These are phyloP conservation scores for Periconia sp. DNA, from an alignment of 2,329 filamentous ascomycete species.

Conservation along the genomic window DNA sequence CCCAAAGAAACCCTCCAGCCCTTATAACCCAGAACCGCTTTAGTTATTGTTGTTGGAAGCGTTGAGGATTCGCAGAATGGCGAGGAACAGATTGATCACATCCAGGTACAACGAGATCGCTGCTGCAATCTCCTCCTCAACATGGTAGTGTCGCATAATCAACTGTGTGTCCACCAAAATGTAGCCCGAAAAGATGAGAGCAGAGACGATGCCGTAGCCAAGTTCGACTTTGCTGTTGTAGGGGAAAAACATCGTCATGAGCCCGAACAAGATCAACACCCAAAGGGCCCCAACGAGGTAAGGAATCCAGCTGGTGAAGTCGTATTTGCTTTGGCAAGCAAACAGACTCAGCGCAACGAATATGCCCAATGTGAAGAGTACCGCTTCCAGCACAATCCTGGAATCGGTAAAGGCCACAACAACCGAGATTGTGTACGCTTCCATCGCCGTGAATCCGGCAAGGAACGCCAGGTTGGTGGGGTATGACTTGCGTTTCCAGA, in stretches of 20 bases:
- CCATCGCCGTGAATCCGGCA: slow-evolving; percentile 81
- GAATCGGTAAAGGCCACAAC: slow-evolving; percentile 89
- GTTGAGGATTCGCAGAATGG: slow-evolving; percentile 94
- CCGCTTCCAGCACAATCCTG: slow-evolving; percentile 83
- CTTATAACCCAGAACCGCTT: no score
- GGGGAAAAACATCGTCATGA: slow-evolving; percentile 89
- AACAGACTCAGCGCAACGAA: slow-evolving; percentile 72
- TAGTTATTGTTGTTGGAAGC: slow-evolving; percentile 94
- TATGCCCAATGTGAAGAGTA: slow-evolving; percentile 75
- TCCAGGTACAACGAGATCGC: slow-evolving; percentile 94
- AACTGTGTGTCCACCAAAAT: slow-evolving; percentile 96
- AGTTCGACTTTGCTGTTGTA: slow-evolving; percentile 80
- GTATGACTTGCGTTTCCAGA: slow-evolving; percentile 63
- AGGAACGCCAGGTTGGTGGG: slow-evolving; percentile 95
- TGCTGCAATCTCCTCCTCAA: slow-evolving; percentile 96
- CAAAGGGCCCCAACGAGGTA: slow-evolving; percentile 91
- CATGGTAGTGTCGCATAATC: slow-evolving; percentile 92
- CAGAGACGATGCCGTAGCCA: slow-evolving; percentile 77
- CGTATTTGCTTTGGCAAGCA: slow-evolving; percentile 96
- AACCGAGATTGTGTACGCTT: slow-evolving; percentile 92
- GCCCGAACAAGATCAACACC: slow-evolving; percentile 88
- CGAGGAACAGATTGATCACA: slow-evolving; percentile 94
- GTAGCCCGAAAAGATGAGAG: slow-evolving; percentile 90
- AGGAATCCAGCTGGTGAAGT: slow-evolving; percentile 96
- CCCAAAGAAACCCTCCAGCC: background rate